Base-by-base conservation (phyloP, 345 rosid species). In the Noccaea caerulescens region DNA sequence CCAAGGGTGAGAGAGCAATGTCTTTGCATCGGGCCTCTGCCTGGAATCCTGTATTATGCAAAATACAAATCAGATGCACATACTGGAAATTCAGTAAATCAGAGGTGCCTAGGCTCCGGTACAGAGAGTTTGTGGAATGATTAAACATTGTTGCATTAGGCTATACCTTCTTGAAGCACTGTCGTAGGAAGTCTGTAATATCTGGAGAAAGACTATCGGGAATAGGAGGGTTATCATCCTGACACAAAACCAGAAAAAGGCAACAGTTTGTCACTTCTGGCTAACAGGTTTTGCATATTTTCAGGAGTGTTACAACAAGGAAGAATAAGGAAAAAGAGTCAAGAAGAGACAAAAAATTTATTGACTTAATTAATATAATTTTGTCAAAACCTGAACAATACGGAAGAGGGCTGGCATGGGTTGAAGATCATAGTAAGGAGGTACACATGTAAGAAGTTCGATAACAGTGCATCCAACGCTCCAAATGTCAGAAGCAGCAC, bases 381-480 rank as follows among this genome's bases (percentile, higher is more conserved):
- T 45, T 30, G 52, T 52, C 72, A 73, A 71, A 68, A 95, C 99
- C 99, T 95, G 99, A 80, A 95, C 99, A 58, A 92, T 95, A 62
- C 97, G 98, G 74, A 86, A 95, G 33, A 95, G 93, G 44, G 99
- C 99, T 37, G 96, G 96, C 98, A 87, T 92, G 54, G 99, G 98
- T 75, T 90, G 96, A 82, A 95, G 80, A 72, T 95, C 99, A 76
- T 90, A 95, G 84, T 95, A 95, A 9, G 99, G 99, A 68, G 99
- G 99, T 72, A 87, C 96, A 66, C 98, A 86, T 2, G 98, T 95
- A 46, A 95, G 88, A 67, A 95, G 98, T 76, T 95, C 99, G 41
- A 95, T 88, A 76, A 95, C 99, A 10, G 99, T 95, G 77, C 99
- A 95, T 70, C 99, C 99, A 78, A 95, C 99, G 74, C 99, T 90